phyloP scores from a whole-genome alignment of 495 filamentous ascomycete species.

The Podospora sp. region DNA sequence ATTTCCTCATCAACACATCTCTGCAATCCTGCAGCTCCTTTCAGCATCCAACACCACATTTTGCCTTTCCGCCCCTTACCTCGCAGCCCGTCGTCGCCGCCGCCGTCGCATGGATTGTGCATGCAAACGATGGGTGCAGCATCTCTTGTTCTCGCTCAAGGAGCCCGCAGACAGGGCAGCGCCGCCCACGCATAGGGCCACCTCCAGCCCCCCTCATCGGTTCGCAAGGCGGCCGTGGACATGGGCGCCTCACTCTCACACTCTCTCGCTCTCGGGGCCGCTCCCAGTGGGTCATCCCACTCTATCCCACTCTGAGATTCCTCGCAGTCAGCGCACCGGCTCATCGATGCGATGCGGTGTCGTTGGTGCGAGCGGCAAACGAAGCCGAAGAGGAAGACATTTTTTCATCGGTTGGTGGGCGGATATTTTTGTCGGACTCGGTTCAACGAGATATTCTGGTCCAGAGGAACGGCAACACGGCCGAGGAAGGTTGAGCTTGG shows the following conservation, averaged over 20 bases:
- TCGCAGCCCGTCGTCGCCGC: neutral
- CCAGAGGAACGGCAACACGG: neutral
- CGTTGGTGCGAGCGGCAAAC: neutral
- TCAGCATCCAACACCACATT: neutral
- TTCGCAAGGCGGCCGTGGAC: neutral
- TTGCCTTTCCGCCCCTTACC: neutral
- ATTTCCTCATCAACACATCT: neutral
- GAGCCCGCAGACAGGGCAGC: neutral
- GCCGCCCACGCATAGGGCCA: neutral
- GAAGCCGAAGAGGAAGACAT: neutral
- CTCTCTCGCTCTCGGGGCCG: too few species aligned
- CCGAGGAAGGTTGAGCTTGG: neutral
- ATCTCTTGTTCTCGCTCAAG: neutral
- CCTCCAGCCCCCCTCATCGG: neutral
- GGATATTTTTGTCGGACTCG: neutral
- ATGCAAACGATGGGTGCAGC: neutral
- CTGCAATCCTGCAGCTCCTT: slow-evolving; percentile 4
- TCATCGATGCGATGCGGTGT: neutral
- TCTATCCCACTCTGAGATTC: too few species aligned
- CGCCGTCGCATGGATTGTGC: neutral
- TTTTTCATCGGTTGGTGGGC: neutral
- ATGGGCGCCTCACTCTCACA: neutral
- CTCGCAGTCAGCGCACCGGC: neutral
- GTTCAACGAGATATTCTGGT: neutral
- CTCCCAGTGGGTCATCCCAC: too few species aligned